Evolutionary conservation across 768 basidiomycete genomes (phyloP).

Genomic region (Ramaria sp.): DNA sequence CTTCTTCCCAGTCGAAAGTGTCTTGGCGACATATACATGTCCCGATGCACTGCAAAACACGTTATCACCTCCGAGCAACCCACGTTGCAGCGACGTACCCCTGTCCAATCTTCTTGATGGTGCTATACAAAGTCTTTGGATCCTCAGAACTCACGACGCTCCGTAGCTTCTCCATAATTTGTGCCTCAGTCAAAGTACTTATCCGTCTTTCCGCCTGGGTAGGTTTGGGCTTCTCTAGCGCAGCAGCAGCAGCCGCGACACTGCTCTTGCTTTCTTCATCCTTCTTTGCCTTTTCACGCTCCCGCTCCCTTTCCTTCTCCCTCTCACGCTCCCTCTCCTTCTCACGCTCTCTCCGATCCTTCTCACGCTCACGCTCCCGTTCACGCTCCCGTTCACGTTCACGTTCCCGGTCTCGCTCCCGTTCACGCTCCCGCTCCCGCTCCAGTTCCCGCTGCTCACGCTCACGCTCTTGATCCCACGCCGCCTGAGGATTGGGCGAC

Average conservation of each 20-base stretch:
- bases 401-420: conserved; percentile 28
- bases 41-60: conserved; percentile 69
- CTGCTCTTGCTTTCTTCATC: conserved; percentile 38
- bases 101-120: conserved; percentile 98
- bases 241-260: conserved; percentile 60
- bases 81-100: conserved; percentile 48
- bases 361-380: conserved; percentile 19
- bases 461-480: conserved; percentile 27
- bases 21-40: conserved; percentile 96
- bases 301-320: conserved; percentile 13
- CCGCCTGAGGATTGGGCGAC: conserved; percentile 26
- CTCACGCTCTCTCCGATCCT: conserved; percentile 18
- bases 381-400: conserved; percentile 17
- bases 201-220: conserved; percentile 70
- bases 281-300: conserved; percentile 21
- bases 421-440: conserved; percentile 21
- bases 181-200: conserved; percentile 92
- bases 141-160: conserved; percentile 81
- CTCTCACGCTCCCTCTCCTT: conserved; percentile 24
- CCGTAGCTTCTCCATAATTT: conserved; percentile 96
- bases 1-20: conserved; percentile 69
- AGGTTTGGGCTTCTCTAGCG: conserved; percentile 51
- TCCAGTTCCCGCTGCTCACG: conserved; percentile 14
- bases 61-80: conserved; percentile 11
- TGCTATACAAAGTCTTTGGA: conserved; percentile 82